Evolutionary conservation across 768 basidiomycete species (phyloP), one percentile per base, ranked within the genome.

Genomic region (Phaeotremella fagi): DNA sequence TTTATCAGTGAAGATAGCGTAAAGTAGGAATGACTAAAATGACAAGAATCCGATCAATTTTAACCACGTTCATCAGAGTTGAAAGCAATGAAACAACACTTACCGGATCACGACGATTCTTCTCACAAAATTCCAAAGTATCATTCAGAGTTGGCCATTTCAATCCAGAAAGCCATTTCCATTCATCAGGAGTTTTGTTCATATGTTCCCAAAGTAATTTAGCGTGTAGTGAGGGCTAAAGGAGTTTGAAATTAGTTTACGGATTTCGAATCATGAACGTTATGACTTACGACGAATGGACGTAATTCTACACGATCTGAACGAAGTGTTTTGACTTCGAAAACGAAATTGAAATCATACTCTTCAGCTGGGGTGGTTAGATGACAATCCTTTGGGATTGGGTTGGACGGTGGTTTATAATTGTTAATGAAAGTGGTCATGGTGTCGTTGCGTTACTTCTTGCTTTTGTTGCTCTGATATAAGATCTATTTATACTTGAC

Each of bases 331-430:
- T 54, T 57, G 26, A 69, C 64, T 16, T 57, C 58, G 36, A 70
- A 66, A 33, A 50, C 50, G 33, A 55, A 73, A 58, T 73, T 73
- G 47, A 54, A 52, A 47, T 73, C 71, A 45, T 73, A 73, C 20
- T 60, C 49, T 36, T 66, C 63, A 0, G 50, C 29, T 2, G 63
- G 60, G 6, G 65, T 66, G 16, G 61, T 26, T 4, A 55, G 38
- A 29, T 63, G 51, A 26, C 48, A 28, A 33, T 61, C 47, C 36
- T 18, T 43, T 4, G 48, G 54, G 23, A 33, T 27, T 4, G 31
- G 14, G 25, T 6, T 15, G 12, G 29, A n/a, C 11, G 5, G 5
- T 22, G 18, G 5, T 11, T 24, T 48, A 23, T 48, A 48, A n/a
- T 24, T 48, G 47, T 48, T 48, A 4, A 16, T n/a, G 47, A 26